Evolutionary conservation across 78 protist species (phyloP).

Genomic region (Diacronema lutheri): DNA sequence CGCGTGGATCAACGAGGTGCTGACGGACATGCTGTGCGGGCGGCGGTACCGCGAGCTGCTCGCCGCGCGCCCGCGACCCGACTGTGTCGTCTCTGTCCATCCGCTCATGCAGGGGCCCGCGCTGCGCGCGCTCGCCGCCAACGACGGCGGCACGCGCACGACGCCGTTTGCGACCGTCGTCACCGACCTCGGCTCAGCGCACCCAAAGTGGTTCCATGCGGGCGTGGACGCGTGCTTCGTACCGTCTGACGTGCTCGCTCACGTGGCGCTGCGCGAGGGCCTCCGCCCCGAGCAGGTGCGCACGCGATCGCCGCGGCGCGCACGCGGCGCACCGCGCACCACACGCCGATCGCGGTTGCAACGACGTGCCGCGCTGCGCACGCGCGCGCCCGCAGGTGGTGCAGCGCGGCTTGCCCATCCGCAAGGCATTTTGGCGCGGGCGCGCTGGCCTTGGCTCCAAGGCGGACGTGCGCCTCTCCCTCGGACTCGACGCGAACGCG

Average conservation of each 20-base stretch:
- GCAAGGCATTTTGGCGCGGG: neutral
- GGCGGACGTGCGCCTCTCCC: neutral
- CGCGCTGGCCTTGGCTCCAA: neutral
- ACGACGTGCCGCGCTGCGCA: too few relatives aligned
- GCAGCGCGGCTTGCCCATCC: slow-evolving; percentile 2
- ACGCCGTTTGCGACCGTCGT: slow-evolving; percentile 9
- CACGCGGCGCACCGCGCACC: too few relatives aligned
- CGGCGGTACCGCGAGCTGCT: too few relatives aligned
- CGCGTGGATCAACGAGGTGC: too few relatives aligned
- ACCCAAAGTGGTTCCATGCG: neutral
- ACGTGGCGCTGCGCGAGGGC: neutral
- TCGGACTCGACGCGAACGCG: neutral
- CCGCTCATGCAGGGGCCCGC: neutral
- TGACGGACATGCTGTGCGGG: too few relatives aligned
- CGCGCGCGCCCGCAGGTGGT: neutral
- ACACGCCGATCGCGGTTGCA: too few relatives aligned
- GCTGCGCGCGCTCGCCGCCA: neutral
- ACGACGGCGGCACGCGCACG: neutral
- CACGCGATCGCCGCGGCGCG: too few relatives aligned
- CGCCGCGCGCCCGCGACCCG: neutral
- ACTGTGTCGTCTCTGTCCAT: slow-evolving; percentile 12
- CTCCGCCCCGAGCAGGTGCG: neutral
- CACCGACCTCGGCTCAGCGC: slow-evolving; percentile 10
- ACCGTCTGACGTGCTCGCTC: neutral
- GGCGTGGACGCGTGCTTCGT: slow-evolving; percentile 8